A percentile compares a stretch with the other conserved stretches of the same genome.
Evolutionary conservation across 2,329 filamentous ascomycete genomes (phyloP).

Genomic region (Chaetomiaceae sp.): DNA sequence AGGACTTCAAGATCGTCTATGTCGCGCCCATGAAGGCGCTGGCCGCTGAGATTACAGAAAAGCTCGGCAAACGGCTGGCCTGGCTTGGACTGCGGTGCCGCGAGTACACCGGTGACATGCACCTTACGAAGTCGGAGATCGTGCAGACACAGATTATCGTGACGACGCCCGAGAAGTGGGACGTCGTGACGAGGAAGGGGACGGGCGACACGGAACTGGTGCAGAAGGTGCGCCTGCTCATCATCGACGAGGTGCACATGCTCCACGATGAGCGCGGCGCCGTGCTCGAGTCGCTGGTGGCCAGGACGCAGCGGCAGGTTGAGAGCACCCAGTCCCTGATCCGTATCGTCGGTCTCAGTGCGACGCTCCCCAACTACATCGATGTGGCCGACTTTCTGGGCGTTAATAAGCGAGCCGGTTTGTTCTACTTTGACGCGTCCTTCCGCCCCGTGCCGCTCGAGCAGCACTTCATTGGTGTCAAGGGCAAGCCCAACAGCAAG

Average conservation of each 20-base stretch:
- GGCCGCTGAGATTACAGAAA: constrained; percentile 92
- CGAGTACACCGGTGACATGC: constrained; percentile 97
- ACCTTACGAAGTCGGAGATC: constrained; percentile 93
- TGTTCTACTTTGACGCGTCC: constrained; percentile 96
- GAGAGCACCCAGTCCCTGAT: constrained; percentile 98
- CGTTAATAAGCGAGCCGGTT: constrained; percentile 83
- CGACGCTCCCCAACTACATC: constrained; percentile 91
- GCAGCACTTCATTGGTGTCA: constrained; percentile 95
- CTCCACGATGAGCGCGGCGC: constrained; percentile 95
- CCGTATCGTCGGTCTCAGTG: constrained; percentile 89
- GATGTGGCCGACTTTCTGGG: constrained; percentile 96
- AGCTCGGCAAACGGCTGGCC: constrained; percentile 81
- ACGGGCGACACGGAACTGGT: constrained; percentile 96
- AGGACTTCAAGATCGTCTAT: constrained; percentile 97
- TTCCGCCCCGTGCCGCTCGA: constrained; percentile 94
- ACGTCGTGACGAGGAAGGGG: constrained; percentile 93
- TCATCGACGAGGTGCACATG: constrained; percentile 99
- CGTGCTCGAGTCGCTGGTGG: constrained; percentile 91
- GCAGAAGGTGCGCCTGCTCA: constrained; percentile 90
- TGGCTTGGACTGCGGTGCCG: constrained; percentile 92
- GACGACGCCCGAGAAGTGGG: constrained; percentile 98
- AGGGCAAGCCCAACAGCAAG: constrained; percentile 77
- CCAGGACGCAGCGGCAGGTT: constrained; percentile 89
- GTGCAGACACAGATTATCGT: constrained; percentile 96
- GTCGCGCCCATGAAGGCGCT: constrained; percentile 98